These are phyloP conservation scores for Chaetomium globosum DNA, from an alignment of 2,329 filamentous ascomycete genomes.

Conservation along the genomic window DNA sequence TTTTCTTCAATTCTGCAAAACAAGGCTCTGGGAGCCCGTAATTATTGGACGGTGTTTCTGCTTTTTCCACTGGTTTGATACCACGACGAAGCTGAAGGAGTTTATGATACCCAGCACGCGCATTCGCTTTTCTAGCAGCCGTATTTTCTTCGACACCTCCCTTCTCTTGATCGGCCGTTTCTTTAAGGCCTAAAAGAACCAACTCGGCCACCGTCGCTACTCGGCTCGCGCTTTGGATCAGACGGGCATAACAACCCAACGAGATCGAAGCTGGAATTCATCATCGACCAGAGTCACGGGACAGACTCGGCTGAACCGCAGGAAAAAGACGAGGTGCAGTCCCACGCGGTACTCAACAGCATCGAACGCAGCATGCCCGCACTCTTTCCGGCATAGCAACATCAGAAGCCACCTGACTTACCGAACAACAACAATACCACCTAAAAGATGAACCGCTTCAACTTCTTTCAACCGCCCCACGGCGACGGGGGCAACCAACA, in stretches of 20 bases:
- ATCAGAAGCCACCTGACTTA: neutral
- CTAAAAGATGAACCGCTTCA: conserved; percentile 35
- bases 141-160: neutral
- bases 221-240: no score
- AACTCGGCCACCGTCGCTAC: neutral
- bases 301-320: neutral
- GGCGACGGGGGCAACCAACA: neutral
- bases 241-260: no score
- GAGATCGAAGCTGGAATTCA: neutral
- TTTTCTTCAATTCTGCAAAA: conserved; percentile 1
- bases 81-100: conserved; percentile 19
- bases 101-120: conserved; percentile 25
- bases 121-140: neutral
- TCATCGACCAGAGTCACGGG: neutral
- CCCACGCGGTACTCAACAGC: neutral
- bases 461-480: conserved; percentile 32
- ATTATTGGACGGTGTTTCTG: conserved; percentile 25
- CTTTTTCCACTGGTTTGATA: conserved; percentile 12
- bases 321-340: neutral
- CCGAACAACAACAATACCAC: neutral
- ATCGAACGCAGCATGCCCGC: conserved; percentile 3
- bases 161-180: neutral
- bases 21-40: conserved; percentile 31
- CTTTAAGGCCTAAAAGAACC: neutral
- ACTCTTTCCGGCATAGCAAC: neutral